Base-by-base conservation (phyloP, 2,329 filamentous ascomycete species). In the Penicillium sp. region DNA sequence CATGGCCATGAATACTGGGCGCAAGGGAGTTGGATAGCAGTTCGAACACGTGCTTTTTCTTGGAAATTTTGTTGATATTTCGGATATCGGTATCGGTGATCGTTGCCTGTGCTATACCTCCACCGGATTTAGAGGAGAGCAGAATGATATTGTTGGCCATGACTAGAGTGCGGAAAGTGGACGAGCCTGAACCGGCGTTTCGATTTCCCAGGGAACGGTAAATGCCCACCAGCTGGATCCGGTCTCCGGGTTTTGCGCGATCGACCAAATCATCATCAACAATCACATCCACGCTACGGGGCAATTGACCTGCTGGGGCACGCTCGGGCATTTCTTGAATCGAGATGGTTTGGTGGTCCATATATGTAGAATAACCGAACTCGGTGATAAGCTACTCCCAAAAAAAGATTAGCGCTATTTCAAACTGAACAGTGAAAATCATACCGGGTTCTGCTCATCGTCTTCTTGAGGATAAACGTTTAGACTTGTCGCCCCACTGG, bases 321-420 rank as follows among this genome's bases (percentile, higher is more conserved):
- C 94, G 86, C 78, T 99, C 95, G 0, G 95, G 95, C 95, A 99
- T 99, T 82, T 99, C 95, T 79, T 99, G 95, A 68, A 99, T 97
- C 0, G 94, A 97, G 63, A 99, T 92, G 17, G 92, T 97, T 78
- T 99, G 95, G 75, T 99, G 95, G 76, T 99, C 95, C 73, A 94
- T 87, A 79, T 97, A 99, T 55, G 91, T 95, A 76, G 90, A 96
- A 80, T 96, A 94, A 26, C 95, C 95, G 76, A 98, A 99, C 75
- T 99, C 95, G 3, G 95, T 99, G 62, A 92, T 87, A 21, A 99
- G 84, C 80, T 86, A 65, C 13, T 17, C 19, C 23, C 17, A 56
- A 13, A 26, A 45, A 21, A 7, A 1, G 4, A 54, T 71, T 64
- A 70, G 66, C 38, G 29, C 62, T n/a, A 11, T 6, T 4, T 29